Conservation (phyloP, 306 rosid species). For the Cucumis melo region DNA sequence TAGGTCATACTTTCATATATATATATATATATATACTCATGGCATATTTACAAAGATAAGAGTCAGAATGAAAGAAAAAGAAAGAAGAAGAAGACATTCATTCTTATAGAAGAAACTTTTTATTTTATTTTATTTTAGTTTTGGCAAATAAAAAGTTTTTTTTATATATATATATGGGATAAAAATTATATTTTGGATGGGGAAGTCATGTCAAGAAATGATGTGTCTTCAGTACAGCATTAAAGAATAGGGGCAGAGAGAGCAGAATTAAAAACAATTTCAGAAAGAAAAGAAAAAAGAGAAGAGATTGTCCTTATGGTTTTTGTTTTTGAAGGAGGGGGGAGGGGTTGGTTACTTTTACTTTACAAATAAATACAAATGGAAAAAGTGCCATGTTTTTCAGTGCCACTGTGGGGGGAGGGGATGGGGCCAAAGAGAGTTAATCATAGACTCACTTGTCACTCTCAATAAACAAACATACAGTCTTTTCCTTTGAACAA, state of each 20-base stretch:
- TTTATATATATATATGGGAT: conserved; percentile 25
- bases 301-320: conserved; percentile 5
- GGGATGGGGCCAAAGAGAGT: conserved; percentile 5
- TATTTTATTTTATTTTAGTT: not conserved
- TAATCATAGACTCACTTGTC: conserved; percentile 62
- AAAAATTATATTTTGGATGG: conserved; percentile 1
- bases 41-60: too few relatives aligned
- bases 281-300: not conserved
- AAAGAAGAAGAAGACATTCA: not conserved
- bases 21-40: too few relatives aligned
- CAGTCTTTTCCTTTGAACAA: not conserved
- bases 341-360: conserved; percentile 10
- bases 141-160: conserved; percentile 18
- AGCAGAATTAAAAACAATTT: not conserved
- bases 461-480: conserved; percentile 27
- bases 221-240: conserved; percentile 3
- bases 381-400: conserved; percentile 56
- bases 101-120: not conserved
- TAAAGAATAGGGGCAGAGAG: conserved; percentile 23
- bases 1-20: too few relatives aligned
- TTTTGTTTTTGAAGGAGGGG: not conserved
- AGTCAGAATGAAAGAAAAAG: not conserved
- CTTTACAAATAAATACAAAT: conserved; percentile 34
- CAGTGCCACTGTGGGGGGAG: conserved; percentile 51
- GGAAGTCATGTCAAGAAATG: conserved; percentile 16